Base-by-base conservation (phyloP, 2,329 filamentous ascomycete species). In the Fusarium paranaense region DNA sequence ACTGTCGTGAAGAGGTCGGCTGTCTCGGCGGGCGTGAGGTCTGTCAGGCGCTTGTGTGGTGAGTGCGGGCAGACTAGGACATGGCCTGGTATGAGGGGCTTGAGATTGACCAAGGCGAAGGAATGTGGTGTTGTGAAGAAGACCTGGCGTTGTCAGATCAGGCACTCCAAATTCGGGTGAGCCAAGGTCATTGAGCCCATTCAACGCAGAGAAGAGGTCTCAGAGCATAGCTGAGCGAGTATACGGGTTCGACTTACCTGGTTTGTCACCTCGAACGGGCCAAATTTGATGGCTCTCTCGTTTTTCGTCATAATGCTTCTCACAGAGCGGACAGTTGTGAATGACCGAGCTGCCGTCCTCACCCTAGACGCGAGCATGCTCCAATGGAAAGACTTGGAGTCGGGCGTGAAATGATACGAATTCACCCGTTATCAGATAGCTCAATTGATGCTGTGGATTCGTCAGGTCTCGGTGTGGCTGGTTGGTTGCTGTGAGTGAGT, bases 101-200 rank as follows among this genome's bases (percentile, higher is more conserved):
- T 98, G 81, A 98, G 90, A 85, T 99, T 99, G 67, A 98, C 95
- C 72, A 98, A 88, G 63, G 94, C 95, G 85, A 95, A 98, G 76
- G 92, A 94, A 78, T 93, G 88, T 1, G 90, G 87, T 2, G 95
- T 97, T 74, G 88, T 87, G 83, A 97, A 90, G 86, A 98, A 98
- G 85, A 98, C 94, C 93, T 98, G 76, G 6, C 5, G 16, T 22
- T 38, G 42, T 75, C 30, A 75, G 61, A 56, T 32, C n/a, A 30
- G 38, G 16, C 10, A 56, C 37, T 13, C 18, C 9, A 33, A 22
- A 57, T 45, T 56, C 64, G 25, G n/a, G 58, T 30, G 64, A 33
- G 62, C 20, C 25, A 13, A 27, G 45, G 8, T n/a, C 47, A 30
- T 25, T 32, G 25, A 30, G 30, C 11, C 22, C 20, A 10, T 25